Evolutionary conservation across 495 filamentous ascomycete species (phyloP).

Genomic region (Daldinia vernicosa): DNA sequence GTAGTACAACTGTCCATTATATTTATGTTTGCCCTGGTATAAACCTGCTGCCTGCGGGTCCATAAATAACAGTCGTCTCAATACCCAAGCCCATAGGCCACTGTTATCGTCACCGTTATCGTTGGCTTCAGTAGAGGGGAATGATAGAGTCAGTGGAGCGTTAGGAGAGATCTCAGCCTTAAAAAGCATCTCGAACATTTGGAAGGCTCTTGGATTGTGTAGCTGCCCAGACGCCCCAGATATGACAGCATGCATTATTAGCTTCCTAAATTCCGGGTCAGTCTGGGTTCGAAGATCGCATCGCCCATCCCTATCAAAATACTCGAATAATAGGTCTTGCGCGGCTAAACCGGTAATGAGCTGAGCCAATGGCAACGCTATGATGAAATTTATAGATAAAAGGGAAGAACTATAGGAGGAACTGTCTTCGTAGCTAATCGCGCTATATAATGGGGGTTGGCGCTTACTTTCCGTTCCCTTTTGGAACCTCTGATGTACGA

Average conservation of each 20-base stretch:
- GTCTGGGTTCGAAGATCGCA: slow-evolving; percentile 4
- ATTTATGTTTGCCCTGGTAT: neutral
- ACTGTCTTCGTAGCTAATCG: neutral
- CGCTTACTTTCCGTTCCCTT: neutral
- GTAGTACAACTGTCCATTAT: neutral
- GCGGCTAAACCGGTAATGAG: neutral
- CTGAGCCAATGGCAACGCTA: neutral
- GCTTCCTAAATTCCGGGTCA: neutral
- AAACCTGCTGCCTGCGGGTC: neutral
- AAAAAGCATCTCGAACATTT: slow-evolving; percentile 15
- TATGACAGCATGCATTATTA: neutral
- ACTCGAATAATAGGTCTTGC: neutral
- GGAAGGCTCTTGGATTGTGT: neutral
- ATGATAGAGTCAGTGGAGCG: too few relatives aligned
- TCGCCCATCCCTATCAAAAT: neutral
- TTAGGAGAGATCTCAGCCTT: slow-evolving; percentile 11
- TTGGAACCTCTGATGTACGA: neutral
- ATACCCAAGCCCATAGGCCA: neutral
- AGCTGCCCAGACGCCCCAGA: neutral
- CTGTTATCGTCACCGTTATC: neutral
- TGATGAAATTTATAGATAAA: too few relatives aligned
- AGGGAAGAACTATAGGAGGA: too few relatives aligned
- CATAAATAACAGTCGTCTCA: neutral
- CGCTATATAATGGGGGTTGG: neutral
- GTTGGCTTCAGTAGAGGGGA: too few relatives aligned